Evolutionary conservation across 2,329 filamentous ascomycete genomes (phyloP), one percentile per base, ranked within the genome.

Genomic region (Hyphodiscus sp.): DNA sequence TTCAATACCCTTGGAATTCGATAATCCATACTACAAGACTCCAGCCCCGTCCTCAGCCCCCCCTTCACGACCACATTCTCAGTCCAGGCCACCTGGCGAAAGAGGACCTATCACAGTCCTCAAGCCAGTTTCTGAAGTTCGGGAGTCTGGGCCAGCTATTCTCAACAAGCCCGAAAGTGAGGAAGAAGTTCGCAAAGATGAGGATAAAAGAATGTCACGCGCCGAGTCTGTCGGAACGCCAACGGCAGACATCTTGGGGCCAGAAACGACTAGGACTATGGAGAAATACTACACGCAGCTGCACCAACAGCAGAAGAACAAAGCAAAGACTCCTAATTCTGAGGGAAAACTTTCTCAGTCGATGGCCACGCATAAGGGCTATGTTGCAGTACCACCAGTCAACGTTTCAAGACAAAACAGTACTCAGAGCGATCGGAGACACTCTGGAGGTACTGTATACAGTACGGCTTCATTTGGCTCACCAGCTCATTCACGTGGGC

Each of bases 1-100:
- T 49, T 82, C 80, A 0, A 82, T 83, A 45, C 80, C 81, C 1
- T 55, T 76, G 13, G 73, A 80, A 58, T 69, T 78, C 53, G 74
- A 73, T 5, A 73, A 77, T 20, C 67, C 76, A 44, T 71, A 2
- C 58, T 63, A 45, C 45, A 16, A 16, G 5, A 29, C 26, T 20
- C 43, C 42, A 29, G n/a, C 33, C 30, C 42, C 41, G 10, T 41
- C 47, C 47, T 45, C 38, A 23, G 20, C 30, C 2, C 18, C 30
- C 2, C 18, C 45, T 46, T 13, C 30, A 45, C 41, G 20, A 18
- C 38, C 38, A 16, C 47, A 29, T 19, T 33, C 41, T 15, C 57
- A n/a, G 7, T 23, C 38, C 30, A 50, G 42, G 18, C 15, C 30
- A n/a, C 41, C 19, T 20, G 7, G 38, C 8, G 51, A 56, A 9